phyloP scores from a whole-genome alignment of 2,329 filamentous ascomycete genomes.

The Phialophora macrospora region DNA sequence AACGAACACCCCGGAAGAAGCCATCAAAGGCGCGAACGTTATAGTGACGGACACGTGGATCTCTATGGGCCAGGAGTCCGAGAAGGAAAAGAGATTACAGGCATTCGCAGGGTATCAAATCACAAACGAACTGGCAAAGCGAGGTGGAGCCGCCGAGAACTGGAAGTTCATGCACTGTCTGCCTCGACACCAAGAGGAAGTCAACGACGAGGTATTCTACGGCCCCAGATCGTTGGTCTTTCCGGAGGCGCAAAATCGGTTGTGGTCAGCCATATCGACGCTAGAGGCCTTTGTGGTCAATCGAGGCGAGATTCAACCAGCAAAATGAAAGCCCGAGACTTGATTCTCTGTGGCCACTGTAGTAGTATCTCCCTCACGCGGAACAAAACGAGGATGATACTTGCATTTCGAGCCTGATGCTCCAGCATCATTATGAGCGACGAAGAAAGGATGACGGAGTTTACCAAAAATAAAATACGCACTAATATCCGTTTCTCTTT shows the following conservation, averaged over 20 bases:
- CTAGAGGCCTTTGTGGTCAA: constrained; percentile 93
- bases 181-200: constrained; percentile 89
- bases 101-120: constrained; percentile 92
- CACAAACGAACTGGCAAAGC: constrained; percentile 79
- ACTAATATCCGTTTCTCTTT: neutral
- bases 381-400: neutral
- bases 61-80: constrained; percentile 95
- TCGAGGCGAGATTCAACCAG: constrained; percentile 71
- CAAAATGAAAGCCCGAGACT: neutral
- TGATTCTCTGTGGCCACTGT: neutral
- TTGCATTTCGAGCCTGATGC: neutral
- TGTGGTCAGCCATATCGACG: constrained; percentile 88
- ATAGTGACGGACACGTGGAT: constrained; percentile 98
- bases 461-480: neutral
- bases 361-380: neutral
- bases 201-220: constrained; percentile 94
- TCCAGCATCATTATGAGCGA: neutral
- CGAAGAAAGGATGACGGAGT: neutral
- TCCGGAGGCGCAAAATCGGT: constrained; percentile 88
- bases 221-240: constrained; percentile 84
- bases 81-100: constrained; percentile 74
- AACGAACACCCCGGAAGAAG: constrained; percentile 81
- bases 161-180: constrained; percentile 99
- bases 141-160: constrained; percentile 80
- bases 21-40: constrained; percentile 81